phyloP scores from a whole-genome alignment of 345 rosid genomes.

The Rhodamnia argentea region DNA sequence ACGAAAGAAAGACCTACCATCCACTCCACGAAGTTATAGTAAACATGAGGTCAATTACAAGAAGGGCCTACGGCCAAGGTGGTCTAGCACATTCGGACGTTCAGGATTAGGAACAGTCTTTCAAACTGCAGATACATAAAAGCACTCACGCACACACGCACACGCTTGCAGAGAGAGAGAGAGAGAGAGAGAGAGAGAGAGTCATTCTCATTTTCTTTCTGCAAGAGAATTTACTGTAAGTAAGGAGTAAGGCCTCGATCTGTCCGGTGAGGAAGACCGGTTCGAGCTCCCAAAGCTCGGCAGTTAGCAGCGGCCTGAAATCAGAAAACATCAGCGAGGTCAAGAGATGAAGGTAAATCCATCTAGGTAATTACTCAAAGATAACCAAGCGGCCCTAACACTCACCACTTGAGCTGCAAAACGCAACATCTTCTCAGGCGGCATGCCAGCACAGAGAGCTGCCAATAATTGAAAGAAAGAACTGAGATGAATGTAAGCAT shows the following conservation, averaged over 20 bases:
- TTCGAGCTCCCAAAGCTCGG: conserved; percentile 84
- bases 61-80: not conserved
- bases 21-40: not conserved
- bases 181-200: not conserved
- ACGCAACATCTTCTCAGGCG: conserved; percentile 74
- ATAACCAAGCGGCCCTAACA: not conserved
- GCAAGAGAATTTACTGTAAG: not conserved
- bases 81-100: not conserved
- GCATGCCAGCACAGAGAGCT: conserved; percentile 63
- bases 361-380: not conserved
- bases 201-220: not conserved
- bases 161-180: not conserved
- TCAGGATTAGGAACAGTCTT: not conserved
- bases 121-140: not conserved
- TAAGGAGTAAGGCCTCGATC: conserved; percentile 53
- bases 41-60: not conserved
- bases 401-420: conserved; percentile 91
- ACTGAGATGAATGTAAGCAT: not conserved
- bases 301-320: conserved; percentile 79
- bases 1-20: not conserved
- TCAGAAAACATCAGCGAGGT: not conserved
- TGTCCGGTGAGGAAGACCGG: conserved; percentile 51
- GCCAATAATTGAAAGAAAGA: not conserved
- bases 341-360: not conserved
- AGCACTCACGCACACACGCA: not conserved